Evolutionary conservation across 495 filamentous ascomycete genomes (phyloP).

Genomic region (Copromyces sp.): DNA sequence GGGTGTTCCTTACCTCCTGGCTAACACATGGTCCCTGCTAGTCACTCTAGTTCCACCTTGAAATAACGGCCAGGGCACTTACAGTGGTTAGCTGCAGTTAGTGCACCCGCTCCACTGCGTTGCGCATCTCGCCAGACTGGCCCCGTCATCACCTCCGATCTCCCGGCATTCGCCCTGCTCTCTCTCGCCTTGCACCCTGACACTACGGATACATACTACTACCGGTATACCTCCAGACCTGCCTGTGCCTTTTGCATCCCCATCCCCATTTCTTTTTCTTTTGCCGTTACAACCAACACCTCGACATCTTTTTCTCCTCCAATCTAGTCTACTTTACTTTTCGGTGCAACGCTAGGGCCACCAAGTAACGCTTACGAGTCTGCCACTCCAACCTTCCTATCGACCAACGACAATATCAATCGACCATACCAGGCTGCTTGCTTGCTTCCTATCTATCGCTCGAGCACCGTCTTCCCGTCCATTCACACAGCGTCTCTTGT

Average conservation of each 20-base stretch:
- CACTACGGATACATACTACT: neutral
- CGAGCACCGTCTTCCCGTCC: neutral
- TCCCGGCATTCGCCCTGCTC: neutral
- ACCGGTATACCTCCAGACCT: neutral
- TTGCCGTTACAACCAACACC: neutral
- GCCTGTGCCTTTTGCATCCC: neutral
- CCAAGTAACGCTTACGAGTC: neutral
- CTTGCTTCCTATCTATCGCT: neutral
- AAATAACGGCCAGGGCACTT: neutral
- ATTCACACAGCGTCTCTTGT: neutral
- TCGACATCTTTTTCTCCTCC: neutral
- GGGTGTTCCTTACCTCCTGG: neutral
- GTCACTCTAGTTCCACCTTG: neutral
- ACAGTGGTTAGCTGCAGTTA: neutral
- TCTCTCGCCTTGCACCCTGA: neutral
- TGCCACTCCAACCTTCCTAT: neutral
- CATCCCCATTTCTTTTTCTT: neutral
- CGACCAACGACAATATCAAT: neutral
- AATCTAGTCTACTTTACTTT: neutral
- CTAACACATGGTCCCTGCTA: neutral
- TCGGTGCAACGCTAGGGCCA: neutral
- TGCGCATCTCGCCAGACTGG: neutral
- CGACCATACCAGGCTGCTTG: neutral
- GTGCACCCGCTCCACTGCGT: neutral
- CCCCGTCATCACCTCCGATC: neutral